Conservation (phyloP, 805 yeast species). For the Wickerhamomyces pijperi region DNA sequence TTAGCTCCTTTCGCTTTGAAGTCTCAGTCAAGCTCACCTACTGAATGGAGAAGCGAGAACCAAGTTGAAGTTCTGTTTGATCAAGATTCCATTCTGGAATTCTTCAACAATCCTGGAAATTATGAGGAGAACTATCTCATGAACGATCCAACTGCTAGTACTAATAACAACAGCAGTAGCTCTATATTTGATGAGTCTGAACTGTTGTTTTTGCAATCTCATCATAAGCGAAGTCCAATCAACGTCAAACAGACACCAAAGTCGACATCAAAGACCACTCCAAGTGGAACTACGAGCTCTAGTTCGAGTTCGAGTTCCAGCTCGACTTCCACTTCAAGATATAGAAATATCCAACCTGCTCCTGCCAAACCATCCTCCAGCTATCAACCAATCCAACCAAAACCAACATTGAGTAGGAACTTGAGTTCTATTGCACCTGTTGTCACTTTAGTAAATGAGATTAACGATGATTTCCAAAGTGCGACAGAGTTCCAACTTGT, state of each 20-base stretch:
- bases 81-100: neutral
- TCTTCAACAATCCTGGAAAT: neutral
- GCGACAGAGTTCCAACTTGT: conserved; percentile 1
- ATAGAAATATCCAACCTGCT: neutral
- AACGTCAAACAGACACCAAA: too few species aligned
- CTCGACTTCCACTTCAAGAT: neutral
- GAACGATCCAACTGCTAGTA: neutral
- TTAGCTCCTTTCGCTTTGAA: neutral
- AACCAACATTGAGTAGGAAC: too few species aligned
- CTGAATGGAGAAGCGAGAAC: neutral
- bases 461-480: too few species aligned
- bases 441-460: too few species aligned
- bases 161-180: too few species aligned
- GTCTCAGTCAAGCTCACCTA: neutral
- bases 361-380: neutral
- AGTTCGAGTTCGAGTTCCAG: neutral
- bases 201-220: neutral
- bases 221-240: too few species aligned
- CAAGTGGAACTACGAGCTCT: neutral
- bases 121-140: neutral
- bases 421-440: too few species aligned
- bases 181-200: neutral
- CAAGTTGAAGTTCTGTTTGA: neutral
- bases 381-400: neutral
- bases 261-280: neutral